Base-by-base conservation (phyloP, 768 basidiomycete genomes). In the Strobilomyces confusus region DNA sequence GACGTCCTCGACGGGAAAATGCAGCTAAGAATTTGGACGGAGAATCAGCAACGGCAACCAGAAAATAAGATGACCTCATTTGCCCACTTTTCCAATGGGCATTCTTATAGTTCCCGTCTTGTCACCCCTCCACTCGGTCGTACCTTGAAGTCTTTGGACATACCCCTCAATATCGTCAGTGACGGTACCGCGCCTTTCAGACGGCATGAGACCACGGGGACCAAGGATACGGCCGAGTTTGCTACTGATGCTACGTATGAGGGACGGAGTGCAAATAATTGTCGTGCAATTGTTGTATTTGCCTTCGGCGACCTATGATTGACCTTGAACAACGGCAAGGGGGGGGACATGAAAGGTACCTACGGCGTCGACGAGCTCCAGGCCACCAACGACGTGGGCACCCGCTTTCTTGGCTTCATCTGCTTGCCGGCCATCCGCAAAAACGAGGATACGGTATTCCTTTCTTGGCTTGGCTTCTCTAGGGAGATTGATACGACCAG, bases 191-290 rank as follows among this genome's bases (percentile, higher is more conserved):
- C 94, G 80, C 68, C 94, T 85, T 57, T 88, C 91, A 8, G 90
- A 89, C 12, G 97, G 97, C 95, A 99, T 97, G 42, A 98, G 73
- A 51, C 95, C 95, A 48, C 91, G 83, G 38, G 93, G 95, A 61
- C 95, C 84, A 72, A 89, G 75, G 70, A 87, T 72, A 73, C 90
- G 73, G 69, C 83, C 94, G 3, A 98, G 78, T 63, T 81, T 85
- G 5, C 88, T 83, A 13, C 87, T 86, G 56, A 98, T 90, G 30
- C 83, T 72, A 42, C 83, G 80, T 49, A 93, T 81, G 63, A 95
- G 82, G 14, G 82, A 78, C 4, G 91, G 83, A 0, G 91, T 91
- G 49, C 87, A 89, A 25, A 98, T 78, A 60, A 94, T 87, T 42
- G 89, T 86, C 14, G 90, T 92, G 34, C 65, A 68, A 6, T 89